Base-by-base conservation (phyloP, 768 basidiomycete genomes). In the Artomyces pyxidatus region DNA sequence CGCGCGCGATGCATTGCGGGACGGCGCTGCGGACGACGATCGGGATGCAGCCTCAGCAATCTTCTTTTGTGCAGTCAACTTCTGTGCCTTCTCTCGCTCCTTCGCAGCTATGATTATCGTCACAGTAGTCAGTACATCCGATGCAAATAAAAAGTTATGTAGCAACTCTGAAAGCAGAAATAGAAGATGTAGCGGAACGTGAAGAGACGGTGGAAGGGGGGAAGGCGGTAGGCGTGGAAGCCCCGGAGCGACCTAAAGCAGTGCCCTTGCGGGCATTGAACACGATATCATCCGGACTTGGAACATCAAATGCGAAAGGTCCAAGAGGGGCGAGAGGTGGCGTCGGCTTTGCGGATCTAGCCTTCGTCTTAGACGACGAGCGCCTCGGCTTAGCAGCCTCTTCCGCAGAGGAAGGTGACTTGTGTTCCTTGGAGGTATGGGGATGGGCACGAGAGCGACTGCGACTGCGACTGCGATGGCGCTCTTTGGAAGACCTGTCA, bases 221-320 rank as follows among this genome's bases (percentile, higher is more conserved):
- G 2, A 45, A 42, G 27, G 47, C 48, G 42, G 53, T 48, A 23
- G 44, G 23, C 12, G 53, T 19, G 29, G 55, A 56, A 30, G 32
- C 46, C 56, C 57, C 48, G 44, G 55, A 28, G 46, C 56, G 55
- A 69, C 39, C 72, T 42, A 85, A 66, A 26, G 81, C 68, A 4
- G 91, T 87, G 40, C 87, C 87, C 46, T 77, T 81, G 42, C 91
- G 80, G 47, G 91, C 88, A 56, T 79, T 80, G 58, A 87, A 70
- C 8, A 97, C 81, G 54, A 88, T 67, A 59, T 97, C 95, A 57
- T 98, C 95, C 19, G 95, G 95, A 65, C 93, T 96, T 29, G 88
- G 89, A 21, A 74, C 76, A 53, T 92, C 81, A 60, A 93, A 91
- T 9, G 79, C 68, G 61, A 88, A 89, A 1, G 55, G 49, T 7